Conservation (phyloP, 768 basidiomycete species). For the Podaxis sp. region DNA sequence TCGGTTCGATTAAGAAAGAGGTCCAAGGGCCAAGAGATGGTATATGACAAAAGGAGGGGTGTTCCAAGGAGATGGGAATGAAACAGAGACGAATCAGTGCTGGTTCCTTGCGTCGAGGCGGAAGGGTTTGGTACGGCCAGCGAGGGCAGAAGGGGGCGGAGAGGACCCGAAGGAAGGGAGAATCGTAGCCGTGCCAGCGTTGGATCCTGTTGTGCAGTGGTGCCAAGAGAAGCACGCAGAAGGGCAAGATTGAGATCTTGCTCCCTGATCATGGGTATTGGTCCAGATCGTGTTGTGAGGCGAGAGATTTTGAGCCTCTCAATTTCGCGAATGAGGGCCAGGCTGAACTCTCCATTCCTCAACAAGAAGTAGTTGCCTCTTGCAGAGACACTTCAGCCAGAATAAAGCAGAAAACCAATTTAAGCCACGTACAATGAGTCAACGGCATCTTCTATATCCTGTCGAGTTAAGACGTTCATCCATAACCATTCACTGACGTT, state of each 20-base stretch:
- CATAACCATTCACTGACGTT: constrained; percentile 94
- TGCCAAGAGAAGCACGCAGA: constrained; percentile 85
- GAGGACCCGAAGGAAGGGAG: constrained; percentile 75
- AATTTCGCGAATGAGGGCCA: constrained; percentile 83
- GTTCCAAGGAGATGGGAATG: constrained; percentile 80
- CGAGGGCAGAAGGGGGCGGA: constrained; percentile 81
- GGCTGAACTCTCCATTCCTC: constrained; percentile 84
- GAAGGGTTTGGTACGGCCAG: constrained; percentile 43
- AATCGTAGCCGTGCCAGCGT: constrained; percentile 72
- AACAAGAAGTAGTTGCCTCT: constrained; percentile 89
- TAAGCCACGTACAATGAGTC: constrained; percentile 69
- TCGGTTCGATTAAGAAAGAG: constrained; percentile 82
- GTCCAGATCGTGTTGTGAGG: constrained; percentile 62
- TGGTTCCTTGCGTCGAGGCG: constrained; percentile 34
- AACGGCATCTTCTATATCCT: constrained; percentile 82
- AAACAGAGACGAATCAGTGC: constrained; percentile 52
- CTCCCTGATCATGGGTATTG: constrained; percentile 79
- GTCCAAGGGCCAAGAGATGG: constrained; percentile 84
- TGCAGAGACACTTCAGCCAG: constrained; percentile 18
- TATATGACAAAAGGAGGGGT: constrained; percentile 67
- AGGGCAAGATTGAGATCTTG: constrained; percentile 88
- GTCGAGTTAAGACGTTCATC: constrained; percentile 81
- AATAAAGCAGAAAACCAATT: not conserved
- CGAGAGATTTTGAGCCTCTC: constrained; percentile 82
- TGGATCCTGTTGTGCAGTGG: constrained; percentile 85